phyloP scores from a whole-genome alignment of 331 rosid species.

The Phaseolus coccineus region DNA sequence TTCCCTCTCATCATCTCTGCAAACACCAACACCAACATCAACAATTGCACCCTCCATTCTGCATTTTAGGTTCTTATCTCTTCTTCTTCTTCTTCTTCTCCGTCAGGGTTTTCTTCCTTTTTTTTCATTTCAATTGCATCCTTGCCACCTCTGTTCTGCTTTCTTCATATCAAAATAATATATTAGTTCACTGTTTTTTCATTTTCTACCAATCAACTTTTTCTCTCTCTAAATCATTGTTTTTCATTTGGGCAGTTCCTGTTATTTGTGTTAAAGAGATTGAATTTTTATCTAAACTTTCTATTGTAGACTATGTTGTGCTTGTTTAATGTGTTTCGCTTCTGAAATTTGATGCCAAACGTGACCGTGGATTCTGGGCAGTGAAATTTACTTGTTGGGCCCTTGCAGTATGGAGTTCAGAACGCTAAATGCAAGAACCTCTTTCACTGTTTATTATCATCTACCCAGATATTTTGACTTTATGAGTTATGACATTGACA shows the following conservation, averaged over 20 bases:
- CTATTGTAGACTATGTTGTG: slow-evolving; percentile 3
- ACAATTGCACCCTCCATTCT: slow-evolving; percentile 33
- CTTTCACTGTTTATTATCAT: slow-evolving; percentile 24
- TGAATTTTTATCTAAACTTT: slow-evolving; percentile 21
- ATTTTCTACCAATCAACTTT: background rate
- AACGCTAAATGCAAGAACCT: slow-evolving; percentile 21
- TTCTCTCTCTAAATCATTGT: background rate
- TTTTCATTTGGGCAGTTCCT: background rate
- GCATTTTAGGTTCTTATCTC: slow-evolving; percentile 34
- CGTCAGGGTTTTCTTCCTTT: slow-evolving; percentile 36
- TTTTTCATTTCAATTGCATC: slow-evolving; percentile 23
- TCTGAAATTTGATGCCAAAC: slow-evolving; percentile 15
- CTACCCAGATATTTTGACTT: slow-evolving; percentile 18
- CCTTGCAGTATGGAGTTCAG: slow-evolving; percentile 25
- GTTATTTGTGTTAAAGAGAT: background rate
- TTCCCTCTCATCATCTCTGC: slow-evolving; percentile 24
- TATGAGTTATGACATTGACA: background rate
- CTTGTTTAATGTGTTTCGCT: slow-evolving; percentile 26
- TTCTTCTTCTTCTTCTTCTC: slow-evolving; percentile 6
- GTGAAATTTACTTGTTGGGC: slow-evolving; percentile 9
- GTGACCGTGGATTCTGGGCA: slow-evolving; percentile 20
- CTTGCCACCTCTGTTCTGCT: slow-evolving; percentile 3
- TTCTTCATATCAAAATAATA: background rate
- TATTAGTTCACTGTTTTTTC: background rate
- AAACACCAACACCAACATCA: slow-evolving; percentile 6